Conservation (phyloP, 305 asterid genomes). For the Plantago lanceolata region DNA sequence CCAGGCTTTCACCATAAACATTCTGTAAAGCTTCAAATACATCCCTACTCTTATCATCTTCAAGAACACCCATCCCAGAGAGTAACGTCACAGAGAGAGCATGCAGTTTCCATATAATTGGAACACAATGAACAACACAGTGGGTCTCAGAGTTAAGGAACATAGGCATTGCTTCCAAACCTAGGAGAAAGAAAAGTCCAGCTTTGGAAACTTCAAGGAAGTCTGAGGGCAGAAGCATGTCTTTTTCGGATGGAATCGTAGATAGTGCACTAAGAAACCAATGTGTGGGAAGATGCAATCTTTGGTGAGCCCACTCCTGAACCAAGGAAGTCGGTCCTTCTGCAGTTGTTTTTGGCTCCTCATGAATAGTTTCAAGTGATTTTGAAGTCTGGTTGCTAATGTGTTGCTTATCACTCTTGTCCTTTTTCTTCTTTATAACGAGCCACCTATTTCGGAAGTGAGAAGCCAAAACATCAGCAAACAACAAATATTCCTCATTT, state of each 20-base stretch:
- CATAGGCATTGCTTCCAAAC: constrained; percentile 57
- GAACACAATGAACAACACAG: constrained; percentile 44
- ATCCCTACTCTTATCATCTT: constrained; percentile 70
- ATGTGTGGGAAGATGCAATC: constrained; percentile 78
- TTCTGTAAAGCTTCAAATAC: constrained; percentile 62
- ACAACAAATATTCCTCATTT: constrained; percentile 51
- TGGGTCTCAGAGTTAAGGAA: constrained; percentile 29
- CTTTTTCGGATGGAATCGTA: constrained; percentile 35
- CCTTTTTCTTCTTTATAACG: constrained; percentile 42
- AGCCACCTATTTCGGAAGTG: constrained; percentile 85
- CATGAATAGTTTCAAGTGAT: constrained; percentile 68
- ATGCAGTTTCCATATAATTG: constrained; percentile 85
- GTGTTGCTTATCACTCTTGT: constrained; percentile 26
- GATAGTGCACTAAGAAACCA: constrained; percentile 95
- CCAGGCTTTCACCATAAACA: constrained; percentile 58
- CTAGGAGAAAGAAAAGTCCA: constrained; percentile 84
- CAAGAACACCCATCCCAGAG: constrained; percentile 65
- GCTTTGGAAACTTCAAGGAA: constrained; percentile 57
- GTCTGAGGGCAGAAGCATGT: constrained; percentile 30
- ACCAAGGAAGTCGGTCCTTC: constrained; percentile 43
- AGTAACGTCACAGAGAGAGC: constrained; percentile 66
- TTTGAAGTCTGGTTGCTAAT: constrained; percentile 27
- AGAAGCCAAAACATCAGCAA: constrained; percentile 57
- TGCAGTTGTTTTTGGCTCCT: constrained; percentile 33
- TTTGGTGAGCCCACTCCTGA: constrained; percentile 79